Evolutionary conservation across 1,284 basidiomycete species (phyloP).

Genomic region (Trametes sp.): DNA sequence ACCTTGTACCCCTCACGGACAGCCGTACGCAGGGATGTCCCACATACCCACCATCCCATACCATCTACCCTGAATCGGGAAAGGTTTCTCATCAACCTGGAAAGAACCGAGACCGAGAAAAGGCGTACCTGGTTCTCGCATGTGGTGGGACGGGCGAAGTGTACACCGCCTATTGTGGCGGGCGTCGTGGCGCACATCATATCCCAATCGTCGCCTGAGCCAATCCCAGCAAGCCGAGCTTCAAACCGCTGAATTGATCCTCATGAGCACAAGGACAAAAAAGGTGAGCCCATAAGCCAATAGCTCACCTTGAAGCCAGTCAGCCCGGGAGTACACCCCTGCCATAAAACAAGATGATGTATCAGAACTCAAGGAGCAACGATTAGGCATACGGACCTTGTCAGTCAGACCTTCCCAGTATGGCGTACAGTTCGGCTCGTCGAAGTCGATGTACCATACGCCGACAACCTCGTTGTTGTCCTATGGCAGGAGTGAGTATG

Average conservation of each 20-base stretch:
- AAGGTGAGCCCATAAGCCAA: background rate
- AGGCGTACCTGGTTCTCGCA: slow-evolving; percentile 29
- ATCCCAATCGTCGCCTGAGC: slow-evolving; percentile 25
- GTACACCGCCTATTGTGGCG: slow-evolving; percentile 19
- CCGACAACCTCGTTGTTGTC: slow-evolving; percentile 27
- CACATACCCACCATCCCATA: slow-evolving; percentile 6
- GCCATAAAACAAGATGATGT: background rate
- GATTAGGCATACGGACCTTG: slow-evolving; percentile 20
- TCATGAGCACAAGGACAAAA: background rate
- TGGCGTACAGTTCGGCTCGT: slow-evolving; percentile 32
- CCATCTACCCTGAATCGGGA: slow-evolving; percentile 11
- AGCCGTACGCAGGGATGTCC: background rate
- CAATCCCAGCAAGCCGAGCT: slow-evolving; percentile 24
- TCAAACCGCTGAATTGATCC: slow-evolving; percentile 17
- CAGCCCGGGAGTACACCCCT: slow-evolving; percentile 23
- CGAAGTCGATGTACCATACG: slow-evolving; percentile 34
- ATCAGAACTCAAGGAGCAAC: too few species aligned
- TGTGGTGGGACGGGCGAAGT: slow-evolving; percentile 21
- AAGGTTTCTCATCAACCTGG: too few species aligned
- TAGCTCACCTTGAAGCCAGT: slow-evolving; percentile 12
- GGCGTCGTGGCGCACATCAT: slow-evolving; percentile 32
- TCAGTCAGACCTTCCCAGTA: slow-evolving; percentile 29
- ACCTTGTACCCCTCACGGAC: background rate
- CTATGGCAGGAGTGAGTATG: too few species aligned
- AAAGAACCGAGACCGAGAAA: too few species aligned